These are phyloP conservation scores for Polygonum aviculare DNA, from an alignment of 148 eudicot genomes.

Conservation along the genomic window DNA sequence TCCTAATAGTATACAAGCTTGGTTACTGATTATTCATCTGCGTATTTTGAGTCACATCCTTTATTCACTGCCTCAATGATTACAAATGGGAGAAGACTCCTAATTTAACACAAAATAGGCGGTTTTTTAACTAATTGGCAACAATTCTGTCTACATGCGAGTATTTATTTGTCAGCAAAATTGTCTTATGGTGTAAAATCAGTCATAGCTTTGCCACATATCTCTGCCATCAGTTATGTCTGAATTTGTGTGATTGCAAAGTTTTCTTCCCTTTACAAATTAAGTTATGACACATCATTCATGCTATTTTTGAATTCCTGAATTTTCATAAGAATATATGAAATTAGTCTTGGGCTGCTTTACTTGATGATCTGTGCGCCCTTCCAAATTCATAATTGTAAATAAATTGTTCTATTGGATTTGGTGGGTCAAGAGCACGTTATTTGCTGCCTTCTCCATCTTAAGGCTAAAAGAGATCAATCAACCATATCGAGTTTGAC, in stretches of 20 bases:
- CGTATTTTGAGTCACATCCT: neutral
- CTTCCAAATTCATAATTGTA: neutral
- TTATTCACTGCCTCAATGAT: neutral
- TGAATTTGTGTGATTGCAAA: neutral
- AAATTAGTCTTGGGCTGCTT: neutral
- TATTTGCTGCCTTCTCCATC: neutral
- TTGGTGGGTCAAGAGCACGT: neutral
- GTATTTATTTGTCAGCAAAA: neutral
- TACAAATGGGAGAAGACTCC: neutral
- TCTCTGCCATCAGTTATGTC: neutral
- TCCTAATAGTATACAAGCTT: neutral
- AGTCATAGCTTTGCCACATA: neutral
- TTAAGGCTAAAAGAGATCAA: neutral
- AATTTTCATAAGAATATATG: neutral
- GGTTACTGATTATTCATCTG: neutral
- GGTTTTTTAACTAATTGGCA: neutral
- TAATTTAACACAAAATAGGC: neutral
- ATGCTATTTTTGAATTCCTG: neutral
- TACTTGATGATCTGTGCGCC: neutral
- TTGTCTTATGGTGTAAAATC: neutral
- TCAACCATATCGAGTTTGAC: neutral
- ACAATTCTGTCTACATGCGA: neutral
- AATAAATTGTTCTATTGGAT: neutral
- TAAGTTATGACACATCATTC: neutral
- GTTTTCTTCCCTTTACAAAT: neutral